Evolutionary conservation across 768 basidiomycete species (phyloP).

Genomic region (Boletus rubescentipes): DNA sequence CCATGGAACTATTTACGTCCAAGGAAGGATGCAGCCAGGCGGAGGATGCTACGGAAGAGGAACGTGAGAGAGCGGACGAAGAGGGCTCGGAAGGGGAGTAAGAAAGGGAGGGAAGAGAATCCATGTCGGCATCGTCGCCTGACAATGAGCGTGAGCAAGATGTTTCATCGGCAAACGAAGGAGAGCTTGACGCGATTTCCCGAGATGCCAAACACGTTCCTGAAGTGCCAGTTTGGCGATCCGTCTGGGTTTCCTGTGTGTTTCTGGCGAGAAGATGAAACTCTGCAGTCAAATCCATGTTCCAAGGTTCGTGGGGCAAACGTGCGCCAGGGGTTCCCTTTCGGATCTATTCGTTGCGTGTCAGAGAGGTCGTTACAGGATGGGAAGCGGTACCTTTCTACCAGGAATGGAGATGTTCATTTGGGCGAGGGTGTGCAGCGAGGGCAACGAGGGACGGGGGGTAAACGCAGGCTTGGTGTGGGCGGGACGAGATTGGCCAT

Average conservation of each 20-base stretch:
- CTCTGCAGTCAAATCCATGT: conserved; percentile 24
- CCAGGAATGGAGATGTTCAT: conserved; percentile 34
- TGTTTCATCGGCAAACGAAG: conserved; percentile 21
- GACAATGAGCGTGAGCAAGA: conserved; percentile 20
- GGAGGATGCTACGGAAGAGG: conserved; percentile 42
- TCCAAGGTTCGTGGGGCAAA: conserved; percentile 44
- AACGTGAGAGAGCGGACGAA: conserved; percentile 41
- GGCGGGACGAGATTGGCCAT: conserved; percentile 39
- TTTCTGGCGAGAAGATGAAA: conserved; percentile 6
- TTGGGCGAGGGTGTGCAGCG: conserved; percentile 38
- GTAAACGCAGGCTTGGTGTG: conserved; percentile 42
- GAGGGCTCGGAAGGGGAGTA: conserved; percentile 32
- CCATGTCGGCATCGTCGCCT: conserved; percentile 28
- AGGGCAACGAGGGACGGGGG: conserved; percentile 43
- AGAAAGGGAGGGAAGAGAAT: conserved; percentile 36
- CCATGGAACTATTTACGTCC: conserved; percentile 20
- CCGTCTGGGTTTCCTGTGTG: background rate
- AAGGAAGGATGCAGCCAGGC: conserved; percentile 18
- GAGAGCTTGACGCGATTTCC: conserved; percentile 3
- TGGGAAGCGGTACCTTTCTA: conserved; percentile 34
- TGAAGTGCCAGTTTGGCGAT: too few relatives aligned
- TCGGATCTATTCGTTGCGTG: conserved; percentile 30
- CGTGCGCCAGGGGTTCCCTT: conserved; percentile 44
- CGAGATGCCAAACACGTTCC: conserved; percentile 6
- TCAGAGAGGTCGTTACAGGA: background rate